A percentile compares a stretch with the other conserved stretches of the same genome.
Evolutionary conservation across 441 rosid genomes (phyloP).

Genomic region (Euphorbia corollata): DNA sequence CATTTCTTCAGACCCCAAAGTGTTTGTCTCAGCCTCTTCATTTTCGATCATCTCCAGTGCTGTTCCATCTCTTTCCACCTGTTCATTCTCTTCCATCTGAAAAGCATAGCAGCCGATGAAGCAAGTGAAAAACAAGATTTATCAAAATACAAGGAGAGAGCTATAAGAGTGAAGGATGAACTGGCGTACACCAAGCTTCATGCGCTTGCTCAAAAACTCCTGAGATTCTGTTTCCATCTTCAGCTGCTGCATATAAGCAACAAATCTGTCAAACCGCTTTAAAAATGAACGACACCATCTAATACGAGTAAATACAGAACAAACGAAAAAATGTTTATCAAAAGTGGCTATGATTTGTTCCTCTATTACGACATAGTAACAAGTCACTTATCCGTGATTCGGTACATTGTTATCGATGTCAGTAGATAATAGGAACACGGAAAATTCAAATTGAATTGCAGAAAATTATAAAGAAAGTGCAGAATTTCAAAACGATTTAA

Average conservation of each 20-base stretch:
- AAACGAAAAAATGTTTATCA: too few species aligned
- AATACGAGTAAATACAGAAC: not conserved
- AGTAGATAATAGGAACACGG: too few species aligned
- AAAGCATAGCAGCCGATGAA: too few species aligned
- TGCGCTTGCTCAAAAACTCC: constrained; percentile 39
- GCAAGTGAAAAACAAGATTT: not conserved
- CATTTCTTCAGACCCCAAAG: constrained; percentile 64
- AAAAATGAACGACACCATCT: not conserved
- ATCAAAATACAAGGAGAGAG: constrained; percentile 3
- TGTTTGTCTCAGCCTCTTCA: constrained; percentile 40
- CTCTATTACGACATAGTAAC: too few species aligned
- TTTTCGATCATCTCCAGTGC: constrained; percentile 35
- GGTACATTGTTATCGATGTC: too few species aligned
- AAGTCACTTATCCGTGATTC: too few species aligned
- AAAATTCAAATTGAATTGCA: too few species aligned
- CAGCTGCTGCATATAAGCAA: constrained; percentile 17
- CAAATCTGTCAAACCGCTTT: not conserved
- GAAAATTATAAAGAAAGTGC: too few species aligned
- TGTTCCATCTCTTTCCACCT: constrained; percentile 26
- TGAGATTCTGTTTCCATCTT: constrained; percentile 38
- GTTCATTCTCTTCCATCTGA: constrained; percentile 46
- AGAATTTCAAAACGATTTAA: too few species aligned
- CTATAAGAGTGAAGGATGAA: constrained; percentile 15
- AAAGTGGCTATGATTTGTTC: too few species aligned
- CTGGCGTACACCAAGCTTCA: constrained; percentile 38